Conservation (phyloP, 2,329 filamentous ascomycete species). For the Chaetomiaceae sp. region DNA sequence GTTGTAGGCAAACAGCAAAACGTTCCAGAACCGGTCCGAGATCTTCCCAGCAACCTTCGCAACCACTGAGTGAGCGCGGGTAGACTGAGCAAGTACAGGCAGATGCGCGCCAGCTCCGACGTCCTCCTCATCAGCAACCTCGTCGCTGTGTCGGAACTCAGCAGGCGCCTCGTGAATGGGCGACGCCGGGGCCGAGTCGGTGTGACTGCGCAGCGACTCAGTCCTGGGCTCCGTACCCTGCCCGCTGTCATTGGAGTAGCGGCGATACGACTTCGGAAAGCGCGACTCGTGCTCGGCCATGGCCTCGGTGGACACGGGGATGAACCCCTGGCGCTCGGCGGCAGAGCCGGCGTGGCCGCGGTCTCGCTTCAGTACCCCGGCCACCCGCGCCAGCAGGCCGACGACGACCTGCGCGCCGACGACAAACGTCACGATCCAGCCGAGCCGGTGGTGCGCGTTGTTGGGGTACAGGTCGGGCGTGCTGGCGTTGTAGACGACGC, state of each 20-base stretch:
- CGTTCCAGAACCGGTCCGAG: conserved; percentile 50
- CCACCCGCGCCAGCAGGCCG: conserved; percentile 57
- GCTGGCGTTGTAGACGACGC: conserved; percentile 66
- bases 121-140: conserved; percentile 38
- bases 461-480: conserved; percentile 82
- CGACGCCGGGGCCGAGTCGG: conserved; percentile 49
- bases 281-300: conserved; percentile 46
- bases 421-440: conserved; percentile 75
- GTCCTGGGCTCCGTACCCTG: conserved; percentile 68
- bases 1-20: conserved; percentile 56
- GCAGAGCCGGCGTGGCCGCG: conserved; percentile 7
- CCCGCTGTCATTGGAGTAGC: conserved; percentile 64
- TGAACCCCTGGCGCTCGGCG: conserved; percentile 52
- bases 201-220: conserved; percentile 59
- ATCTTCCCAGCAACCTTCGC: conserved; percentile 49
- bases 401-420: conserved; percentile 64
- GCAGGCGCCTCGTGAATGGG: conserved; percentile 35
- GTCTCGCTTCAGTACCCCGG: conserved; percentile 35
- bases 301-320: conserved; percentile 53
- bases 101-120: conserved; percentile 40
- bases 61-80: conserved; percentile 46
- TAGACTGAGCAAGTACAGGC: conserved; percentile 36
- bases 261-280: conserved; percentile 37
- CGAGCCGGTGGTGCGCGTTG: conserved; percentile 82
- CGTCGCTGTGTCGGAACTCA: conserved; percentile 45